Conservation (phyloP, 2,329 filamentous ascomycete genomes). For the Hypoxylon sp. region DNA sequence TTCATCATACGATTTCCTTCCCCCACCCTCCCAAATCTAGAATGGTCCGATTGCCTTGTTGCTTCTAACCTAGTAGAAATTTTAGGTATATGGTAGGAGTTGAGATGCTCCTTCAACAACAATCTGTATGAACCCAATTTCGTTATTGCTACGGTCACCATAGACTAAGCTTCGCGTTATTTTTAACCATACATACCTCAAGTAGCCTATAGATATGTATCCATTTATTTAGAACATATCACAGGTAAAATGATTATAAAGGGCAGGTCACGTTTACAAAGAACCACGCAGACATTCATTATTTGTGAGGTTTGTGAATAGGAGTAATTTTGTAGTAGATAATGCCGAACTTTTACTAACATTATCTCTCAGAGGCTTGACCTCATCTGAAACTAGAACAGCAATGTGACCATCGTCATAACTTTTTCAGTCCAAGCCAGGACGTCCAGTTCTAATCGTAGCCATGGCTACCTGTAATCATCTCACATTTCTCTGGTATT, state of each 20-base stretch:
- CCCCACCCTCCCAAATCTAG: background rate
- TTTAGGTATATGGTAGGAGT: background rate
- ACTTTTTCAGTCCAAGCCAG: slow-evolving; percentile 47
- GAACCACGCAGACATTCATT: background rate
- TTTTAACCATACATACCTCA: background rate
- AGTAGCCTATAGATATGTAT: background rate
- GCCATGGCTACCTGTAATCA: slow-evolving; percentile 42
- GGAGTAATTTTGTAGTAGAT: slow-evolving; percentile 20
- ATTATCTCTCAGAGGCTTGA: slow-evolving; percentile 35
- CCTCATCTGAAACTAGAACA: slow-evolving; percentile 37
- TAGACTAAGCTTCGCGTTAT: background rate
- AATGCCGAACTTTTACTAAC: slow-evolving; percentile 44
- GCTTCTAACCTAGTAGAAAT: too few species aligned
- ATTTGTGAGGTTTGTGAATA: background rate
- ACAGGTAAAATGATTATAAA: too few species aligned
- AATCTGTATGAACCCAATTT: background rate
- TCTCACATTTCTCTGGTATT: slow-evolving; percentile 45
- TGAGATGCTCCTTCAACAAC: background rate
- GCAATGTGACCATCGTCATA: slow-evolving; percentile 43
- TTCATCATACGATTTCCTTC: slow-evolving; percentile 4
- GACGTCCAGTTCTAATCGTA: slow-evolving; percentile 52
- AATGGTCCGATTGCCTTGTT: background rate
- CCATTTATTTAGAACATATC: too few species aligned
- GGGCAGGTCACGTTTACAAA: background rate
- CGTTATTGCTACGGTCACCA: background rate